Base-by-base conservation (phyloP, 495 filamentous ascomycete genomes). In the Penicillium manginii region DNA sequence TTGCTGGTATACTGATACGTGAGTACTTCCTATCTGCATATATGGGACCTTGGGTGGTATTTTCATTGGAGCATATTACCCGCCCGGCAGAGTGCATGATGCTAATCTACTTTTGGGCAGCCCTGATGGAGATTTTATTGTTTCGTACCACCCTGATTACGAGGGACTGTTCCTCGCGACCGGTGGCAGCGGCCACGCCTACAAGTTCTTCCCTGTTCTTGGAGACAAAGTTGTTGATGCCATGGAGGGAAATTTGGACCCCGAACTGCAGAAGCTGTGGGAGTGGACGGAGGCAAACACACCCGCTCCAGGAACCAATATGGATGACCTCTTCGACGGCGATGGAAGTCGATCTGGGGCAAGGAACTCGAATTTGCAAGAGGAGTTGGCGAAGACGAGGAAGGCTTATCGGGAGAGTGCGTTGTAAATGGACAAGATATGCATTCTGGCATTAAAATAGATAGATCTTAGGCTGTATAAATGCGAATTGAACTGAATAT, bases 1-100 rank as follows among this genome's bases (percentile, higher is more conserved):
- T 42, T 98, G 93, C 70, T 96, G 91, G 91, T 96, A 97, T 61
- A 86, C 83, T 7, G 92, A 96, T 77, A 96, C 91, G 71, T 79
- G 69, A 63, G 76, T 71, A n/a, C 47, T 2, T 21, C 21, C 6
- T 10, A 2, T 4, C 29, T 9, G 51, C 10, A 37, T 26, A 26
- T 55, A 29, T 29, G 26, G 26, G 26, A 8, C 26, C 6, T 29
- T 29, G 26, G 26, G 26, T 29, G 26, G 26, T 29, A 29, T 29
- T 29, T 29, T 8, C 26, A 29, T 29, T 29, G n/a, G 6, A 45
- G 19, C n/a, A 45, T 10, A 45, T 37, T n/a, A 37, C 9, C 35
- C 4, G 12, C 14, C 35, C 35, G 35, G 35, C 35, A 0, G 4
- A 37, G 35, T 52, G 15, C 32, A 43, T 43, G 40, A 18, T 43